A percentile compares a stretch with the other conserved stretches of the same genome.
These are phyloP conservation scores for Davidsoniella australis DNA, from an alignment of 2,329 filamentous ascomycete genomes.

Conservation along the genomic window DNA sequence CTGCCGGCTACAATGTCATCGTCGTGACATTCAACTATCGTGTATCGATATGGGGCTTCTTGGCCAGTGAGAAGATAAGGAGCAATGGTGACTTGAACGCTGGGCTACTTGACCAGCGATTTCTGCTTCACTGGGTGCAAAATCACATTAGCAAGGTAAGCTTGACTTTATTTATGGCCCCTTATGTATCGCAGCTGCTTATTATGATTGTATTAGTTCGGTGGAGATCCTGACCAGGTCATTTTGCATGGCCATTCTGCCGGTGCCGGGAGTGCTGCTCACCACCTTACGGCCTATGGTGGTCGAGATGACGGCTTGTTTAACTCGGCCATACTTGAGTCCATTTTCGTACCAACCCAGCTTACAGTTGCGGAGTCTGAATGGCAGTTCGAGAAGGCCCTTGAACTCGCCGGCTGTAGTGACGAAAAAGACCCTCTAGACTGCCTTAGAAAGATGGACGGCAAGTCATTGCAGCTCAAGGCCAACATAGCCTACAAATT, in stretches of 20 bases:
- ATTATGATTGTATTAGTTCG: constrained; percentile 21
- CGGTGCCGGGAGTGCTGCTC: constrained; percentile 27
- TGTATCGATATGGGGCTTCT: constrained; percentile 31
- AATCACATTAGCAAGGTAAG: constrained; percentile 34
- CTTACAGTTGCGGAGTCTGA: constrained; percentile 27
- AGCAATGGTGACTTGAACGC: constrained; percentile 20
- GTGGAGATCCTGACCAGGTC: constrained; percentile 28
- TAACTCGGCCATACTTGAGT: constrained; percentile 28
- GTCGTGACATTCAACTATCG: constrained; percentile 30
- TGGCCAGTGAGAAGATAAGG: constrained; percentile 24
- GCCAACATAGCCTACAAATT: constrained; percentile 26
- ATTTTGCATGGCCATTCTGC: constrained; percentile 28
- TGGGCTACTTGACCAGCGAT: constrained; percentile 30
- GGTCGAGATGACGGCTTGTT: constrained; percentile 30
- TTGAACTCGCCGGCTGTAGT: constrained; percentile 22
- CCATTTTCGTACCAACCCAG: constrained; percentile 33
- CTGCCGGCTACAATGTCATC: constrained; percentile 22
- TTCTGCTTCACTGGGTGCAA: constrained; percentile 33
- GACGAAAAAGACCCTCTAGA: constrained; percentile 20
- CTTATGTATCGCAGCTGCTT: not conserved
- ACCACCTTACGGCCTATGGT: constrained; percentile 32
- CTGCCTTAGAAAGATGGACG: constrained; percentile 25
- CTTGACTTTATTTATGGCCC: not conserved
- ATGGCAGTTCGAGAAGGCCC: constrained; percentile 28
- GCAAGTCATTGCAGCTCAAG: constrained; percentile 21